These are phyloP conservation scores for Malassezia globosa DNA, from an alignment of 1,284 basidiomycete species.

Conservation along the genomic window DNA sequence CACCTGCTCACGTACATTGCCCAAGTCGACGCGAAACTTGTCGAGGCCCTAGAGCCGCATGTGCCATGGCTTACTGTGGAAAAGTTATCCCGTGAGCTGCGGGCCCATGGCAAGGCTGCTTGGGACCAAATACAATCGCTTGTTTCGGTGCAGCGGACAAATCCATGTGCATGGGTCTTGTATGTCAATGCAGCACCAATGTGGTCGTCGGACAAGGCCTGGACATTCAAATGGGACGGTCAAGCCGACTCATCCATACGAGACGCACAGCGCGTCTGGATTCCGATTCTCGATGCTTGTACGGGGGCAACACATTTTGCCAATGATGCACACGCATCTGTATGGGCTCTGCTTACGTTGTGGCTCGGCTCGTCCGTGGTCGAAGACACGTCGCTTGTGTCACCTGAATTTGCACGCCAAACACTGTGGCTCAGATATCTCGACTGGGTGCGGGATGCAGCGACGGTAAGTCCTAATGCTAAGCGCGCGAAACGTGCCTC, in stretches of 20 bases:
- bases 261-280: constrained; percentile 4
- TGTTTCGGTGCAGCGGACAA: neutral
- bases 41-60: neutral
- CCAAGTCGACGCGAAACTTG: constrained; percentile 17
- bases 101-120: too few species aligned
- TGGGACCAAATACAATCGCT: neutral
- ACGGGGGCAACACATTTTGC: constrained; percentile 1
- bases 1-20: constrained; percentile 27
- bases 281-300: constrained; percentile 6
- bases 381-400: neutral
- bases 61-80: constrained; percentile 11
- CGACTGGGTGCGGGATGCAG: constrained; percentile 3
- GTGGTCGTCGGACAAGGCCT: neutral
- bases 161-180: constrained; percentile 11
- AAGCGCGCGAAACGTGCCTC: neutral
- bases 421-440: constrained; percentile 13
- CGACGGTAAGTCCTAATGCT: neutral
- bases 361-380: neutral
- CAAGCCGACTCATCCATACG: neutral
- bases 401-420: neutral
- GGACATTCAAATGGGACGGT: neutral
- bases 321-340: constrained; percentile 5
- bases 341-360: constrained; percentile 6
- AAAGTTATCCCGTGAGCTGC: neutral
- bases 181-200: constrained; percentile 1